These are phyloP conservation scores for Colletotrichum gigasporum DNA, from an alignment of 2,329 filamentous ascomycete genomes.

Conservation along the genomic window DNA sequence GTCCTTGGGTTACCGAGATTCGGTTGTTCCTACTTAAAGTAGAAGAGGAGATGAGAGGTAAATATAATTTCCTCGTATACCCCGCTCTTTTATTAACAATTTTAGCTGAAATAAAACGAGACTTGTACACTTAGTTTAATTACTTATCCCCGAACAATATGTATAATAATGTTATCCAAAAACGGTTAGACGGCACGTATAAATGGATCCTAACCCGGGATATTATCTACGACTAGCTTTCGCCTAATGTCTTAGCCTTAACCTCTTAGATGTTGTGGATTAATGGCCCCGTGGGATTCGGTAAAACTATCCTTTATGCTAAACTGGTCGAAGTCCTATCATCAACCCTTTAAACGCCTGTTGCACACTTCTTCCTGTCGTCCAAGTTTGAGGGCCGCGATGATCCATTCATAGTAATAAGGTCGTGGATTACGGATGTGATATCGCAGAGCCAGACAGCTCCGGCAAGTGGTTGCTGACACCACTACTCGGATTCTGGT, in stretches of 20 bases:
- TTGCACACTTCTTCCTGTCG: too few relatives aligned
- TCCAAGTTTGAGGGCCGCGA: constrained; percentile 36
- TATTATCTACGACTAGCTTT: constrained; percentile 34
- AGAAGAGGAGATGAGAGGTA: too few relatives aligned
- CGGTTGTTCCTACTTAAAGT: too few relatives aligned
- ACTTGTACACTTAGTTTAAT: constrained; percentile 32
- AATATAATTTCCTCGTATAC: too few relatives aligned
- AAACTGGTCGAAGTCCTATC: constrained; percentile 38
- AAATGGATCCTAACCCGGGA: constrained; percentile 37
- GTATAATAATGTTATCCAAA: constrained; percentile 34
- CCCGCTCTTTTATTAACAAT: too few relatives aligned
- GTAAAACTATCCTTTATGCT: constrained; percentile 45
- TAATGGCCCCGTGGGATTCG: constrained; percentile 41
- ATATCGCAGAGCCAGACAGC: constrained; percentile 4
- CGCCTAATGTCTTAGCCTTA: neutral
- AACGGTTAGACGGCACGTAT: constrained; percentile 36
- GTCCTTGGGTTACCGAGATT: too few relatives aligned
- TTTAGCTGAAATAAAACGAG: too few relatives aligned
- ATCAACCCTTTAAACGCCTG: rapidly evolving
- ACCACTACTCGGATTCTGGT: too few relatives aligned
- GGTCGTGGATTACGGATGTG: constrained; percentile 43
- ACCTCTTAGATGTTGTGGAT: too few relatives aligned
- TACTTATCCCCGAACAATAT: constrained; percentile 14
- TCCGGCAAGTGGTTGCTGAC: too few relatives aligned
- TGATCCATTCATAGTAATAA: constrained; percentile 37